A percentile compares a stretch with the other conserved stretches of the same genome.
Evolutionary conservation across 2,329 filamentous ascomycete genomes (phyloP).

Genomic region (Aspergillus brunneoviolaceus): DNA sequence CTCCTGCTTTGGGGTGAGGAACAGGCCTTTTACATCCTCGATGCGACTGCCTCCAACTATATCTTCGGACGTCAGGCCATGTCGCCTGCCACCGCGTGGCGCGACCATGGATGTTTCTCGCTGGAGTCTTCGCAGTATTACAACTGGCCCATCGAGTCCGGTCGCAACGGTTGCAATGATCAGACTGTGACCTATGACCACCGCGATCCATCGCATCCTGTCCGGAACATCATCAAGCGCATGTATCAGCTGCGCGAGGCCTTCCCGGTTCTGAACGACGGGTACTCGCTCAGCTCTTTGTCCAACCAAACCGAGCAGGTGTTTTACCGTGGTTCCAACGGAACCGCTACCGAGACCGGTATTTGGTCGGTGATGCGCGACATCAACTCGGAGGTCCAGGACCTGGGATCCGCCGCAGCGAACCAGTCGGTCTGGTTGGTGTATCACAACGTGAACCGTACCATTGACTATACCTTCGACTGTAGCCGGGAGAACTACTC

Average conservation of each 20-base stretch:
- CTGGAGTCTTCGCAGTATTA: conserved; percentile 57
- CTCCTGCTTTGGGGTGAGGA: conserved; percentile 63
- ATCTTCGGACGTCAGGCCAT: conserved; percentile 64
- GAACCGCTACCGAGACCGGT: conserved; percentile 54
- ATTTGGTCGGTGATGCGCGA: conserved; percentile 60
- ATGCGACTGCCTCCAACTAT: conserved; percentile 63
- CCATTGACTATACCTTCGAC: conserved; percentile 55
- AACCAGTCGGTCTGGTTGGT: conserved; percentile 48
- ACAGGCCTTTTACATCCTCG: conserved; percentile 62
- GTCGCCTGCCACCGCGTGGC: conserved; percentile 60
- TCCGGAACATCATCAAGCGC: conserved; percentile 59
- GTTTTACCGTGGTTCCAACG: conserved; percentile 52
- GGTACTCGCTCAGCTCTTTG: conserved; percentile 53
- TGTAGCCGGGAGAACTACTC: conserved; percentile 49
- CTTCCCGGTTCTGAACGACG: conserved; percentile 61
- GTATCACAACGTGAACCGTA: conserved; percentile 47
- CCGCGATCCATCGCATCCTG: conserved; percentile 59
- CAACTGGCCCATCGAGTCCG: conserved; percentile 56
- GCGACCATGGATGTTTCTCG: conserved; percentile 62
- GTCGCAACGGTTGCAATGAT: conserved; percentile 56
- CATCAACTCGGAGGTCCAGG: conserved; percentile 50
- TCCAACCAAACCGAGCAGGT: conserved; percentile 55
- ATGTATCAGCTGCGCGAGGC: conserved; percentile 59
- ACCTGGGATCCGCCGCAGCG: conserved; percentile 43
- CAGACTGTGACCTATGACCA: conserved; percentile 59